phyloP scores from a whole-genome alignment of 345 rosid genomes.

The Citrus mangshanensis region DNA sequence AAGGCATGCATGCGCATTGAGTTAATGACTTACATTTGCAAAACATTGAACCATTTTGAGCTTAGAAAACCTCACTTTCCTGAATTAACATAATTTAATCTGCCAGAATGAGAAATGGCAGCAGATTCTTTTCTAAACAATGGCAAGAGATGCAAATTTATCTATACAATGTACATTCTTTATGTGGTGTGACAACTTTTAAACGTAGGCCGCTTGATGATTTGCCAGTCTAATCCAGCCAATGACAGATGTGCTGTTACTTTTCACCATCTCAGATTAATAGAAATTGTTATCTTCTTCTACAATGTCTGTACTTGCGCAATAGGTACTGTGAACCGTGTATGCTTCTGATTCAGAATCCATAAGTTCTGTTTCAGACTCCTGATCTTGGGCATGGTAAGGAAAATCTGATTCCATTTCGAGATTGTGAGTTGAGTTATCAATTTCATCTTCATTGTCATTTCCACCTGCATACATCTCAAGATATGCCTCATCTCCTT shows the following conservation, averaged over 20 bases:
- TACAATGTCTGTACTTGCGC: neutral
- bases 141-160: neutral
- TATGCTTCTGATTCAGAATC: conserved; percentile 11
- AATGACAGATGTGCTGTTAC: neutral
- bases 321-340: neutral
- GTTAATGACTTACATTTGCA: neutral
- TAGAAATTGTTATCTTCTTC: neutral
- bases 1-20: neutral
- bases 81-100: neutral
- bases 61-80: neutral
- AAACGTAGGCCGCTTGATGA: neutral
- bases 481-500: conserved; percentile 42
- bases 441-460: conserved; percentile 31
- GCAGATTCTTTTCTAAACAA: neutral
- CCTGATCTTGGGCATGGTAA: conserved; percentile 6
- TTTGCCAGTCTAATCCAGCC: neutral
- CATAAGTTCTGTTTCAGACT: conserved; percentile 14
- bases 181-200: neutral
- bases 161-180: conserved; percentile 2
- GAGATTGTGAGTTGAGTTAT: conserved; percentile 11
- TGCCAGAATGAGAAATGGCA: neutral
- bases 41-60: neutral
- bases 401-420: conserved; percentile 22
- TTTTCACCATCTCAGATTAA: neutral
- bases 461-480: conserved; percentile 27